Base-by-base conservation (phyloP, 2,329 filamentous ascomycete genomes). In the Xylaria arbuscula region DNA sequence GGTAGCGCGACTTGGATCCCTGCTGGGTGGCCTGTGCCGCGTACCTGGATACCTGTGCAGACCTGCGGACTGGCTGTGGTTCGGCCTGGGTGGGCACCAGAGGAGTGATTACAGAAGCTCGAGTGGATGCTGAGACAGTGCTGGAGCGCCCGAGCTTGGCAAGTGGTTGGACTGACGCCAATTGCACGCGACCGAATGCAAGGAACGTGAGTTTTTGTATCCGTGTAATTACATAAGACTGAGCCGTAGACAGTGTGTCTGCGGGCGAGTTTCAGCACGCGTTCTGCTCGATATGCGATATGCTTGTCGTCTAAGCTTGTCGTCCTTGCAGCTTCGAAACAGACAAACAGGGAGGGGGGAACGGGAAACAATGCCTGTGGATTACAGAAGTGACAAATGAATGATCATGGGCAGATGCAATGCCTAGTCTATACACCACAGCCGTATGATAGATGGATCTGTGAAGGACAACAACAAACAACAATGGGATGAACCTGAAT, bases 1-100 rank as follows among this genome's bases (percentile, higher is more conserved):
- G 42, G 64, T 72, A 73, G 70, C 72, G 73, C 73, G 73, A 73
- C 66, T 72, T 48, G 13, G 34, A 70, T 51, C 71, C 70, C 61
- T 72, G 66, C 42, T 45, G 17, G n/a, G 34, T 19, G 58, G 55
- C 67, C 60, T 42, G 51, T 60, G 61, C 34, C 58, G 64, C 42
- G 70, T 72, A 72, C 67, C 70, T 45, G 22, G 59, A 28, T 72
- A 72, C 70, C 64, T 71, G 51, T 32, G 28, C 47, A 62, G 10
- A 42, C 59, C 53, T 64, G 13, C 42, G 59, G 47, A 54, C 45
- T 48, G 17, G 13, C 22, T 22, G 45, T 53, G 36, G 11, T 51
- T 15, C 56, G n/a, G 51, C 54, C 34, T 54, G 42, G 34, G 15
- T 50, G 53, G 50, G 24, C 22, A 28, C 32, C n/a, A n/a, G 57